Evolutionary conservation across 176 grass and related monocot genomes (phyloP).

Genomic region (Themeda triandra): DNA sequence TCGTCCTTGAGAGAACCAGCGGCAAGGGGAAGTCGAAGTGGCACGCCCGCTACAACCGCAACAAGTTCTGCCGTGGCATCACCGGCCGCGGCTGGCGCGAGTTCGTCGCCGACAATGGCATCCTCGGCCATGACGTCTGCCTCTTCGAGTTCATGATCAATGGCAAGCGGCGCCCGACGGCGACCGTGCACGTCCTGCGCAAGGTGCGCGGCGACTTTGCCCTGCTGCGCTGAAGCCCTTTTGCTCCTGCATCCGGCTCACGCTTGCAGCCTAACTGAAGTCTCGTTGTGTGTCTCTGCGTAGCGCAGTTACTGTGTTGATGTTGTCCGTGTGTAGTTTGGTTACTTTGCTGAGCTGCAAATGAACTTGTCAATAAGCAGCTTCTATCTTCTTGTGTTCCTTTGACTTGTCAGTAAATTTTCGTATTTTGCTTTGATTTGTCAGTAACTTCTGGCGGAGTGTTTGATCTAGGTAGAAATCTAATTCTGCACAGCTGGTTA

Average conservation of each 20-base stretch:
- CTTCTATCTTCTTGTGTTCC: not conserved
- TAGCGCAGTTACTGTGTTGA: not conserved
- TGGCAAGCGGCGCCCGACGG: not conserved
- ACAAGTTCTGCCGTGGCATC: conserved; percentile 9
- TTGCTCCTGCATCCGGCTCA: not conserved
- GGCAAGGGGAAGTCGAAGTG: not conserved
- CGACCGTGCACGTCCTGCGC: conserved; percentile 34
- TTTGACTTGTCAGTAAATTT: not conserved
- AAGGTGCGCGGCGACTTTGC: conserved; percentile 29
- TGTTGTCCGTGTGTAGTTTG: not conserved
- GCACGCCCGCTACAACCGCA: not conserved
- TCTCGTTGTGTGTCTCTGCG: not conserved
- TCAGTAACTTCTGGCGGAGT: not conserved
- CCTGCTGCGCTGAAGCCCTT: conserved; percentile 8
- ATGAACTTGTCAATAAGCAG: not conserved
- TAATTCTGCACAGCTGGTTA: not conserved
- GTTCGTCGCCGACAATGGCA: conserved; percentile 20
- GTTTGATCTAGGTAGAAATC: not conserved
- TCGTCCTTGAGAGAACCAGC: conserved; percentile 6
- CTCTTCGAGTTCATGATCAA: conserved; percentile 23
- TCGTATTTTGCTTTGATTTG: not conserved
- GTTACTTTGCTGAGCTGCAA: not conserved
- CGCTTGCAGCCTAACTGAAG: not conserved
- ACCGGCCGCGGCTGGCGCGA: conserved; percentile 14
- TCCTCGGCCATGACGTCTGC: conserved; percentile 35